phyloP scores from a whole-genome alignment of 176 grass and related monocot species.

The Calamus simplicifolius region DNA sequence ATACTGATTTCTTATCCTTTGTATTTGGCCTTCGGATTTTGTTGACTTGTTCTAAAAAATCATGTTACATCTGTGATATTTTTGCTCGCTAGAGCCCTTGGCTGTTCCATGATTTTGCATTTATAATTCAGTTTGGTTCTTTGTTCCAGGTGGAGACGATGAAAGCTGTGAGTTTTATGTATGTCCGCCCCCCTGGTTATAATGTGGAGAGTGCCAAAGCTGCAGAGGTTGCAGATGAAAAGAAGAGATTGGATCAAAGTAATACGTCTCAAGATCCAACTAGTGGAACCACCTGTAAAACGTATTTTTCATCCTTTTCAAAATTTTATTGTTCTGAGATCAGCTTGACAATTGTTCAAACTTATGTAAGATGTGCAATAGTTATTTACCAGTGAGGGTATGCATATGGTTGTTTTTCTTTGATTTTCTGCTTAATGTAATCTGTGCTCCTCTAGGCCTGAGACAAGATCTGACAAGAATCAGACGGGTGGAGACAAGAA shows the following conservation, averaged over 20 bases:
- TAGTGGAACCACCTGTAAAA: constrained; percentile 37
- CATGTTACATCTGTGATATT: no score
- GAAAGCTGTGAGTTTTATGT: constrained; percentile 99
- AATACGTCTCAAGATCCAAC: constrained; percentile 20
- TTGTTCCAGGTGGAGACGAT: constrained; percentile 64
- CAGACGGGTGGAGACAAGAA: constrained; percentile 46
- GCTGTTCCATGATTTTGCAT: no score
- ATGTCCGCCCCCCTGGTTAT: constrained; percentile 83
- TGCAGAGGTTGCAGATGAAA: constrained; percentile 75
- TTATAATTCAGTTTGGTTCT: neutral
- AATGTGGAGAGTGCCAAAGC: constrained; percentile 96
- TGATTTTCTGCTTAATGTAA: constrained; percentile 1
- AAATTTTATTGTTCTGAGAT: neutral
- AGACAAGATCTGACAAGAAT: constrained; percentile 29
- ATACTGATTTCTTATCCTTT: no score
- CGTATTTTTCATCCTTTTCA: constrained; percentile 32
- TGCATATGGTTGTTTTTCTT: neutral
- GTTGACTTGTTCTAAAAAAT: no score
- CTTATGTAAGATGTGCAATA: neutral
- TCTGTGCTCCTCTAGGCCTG: constrained; percentile 26
- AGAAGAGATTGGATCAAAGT: constrained; percentile 50
- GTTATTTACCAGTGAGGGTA: neutral
- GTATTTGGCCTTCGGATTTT: no score
- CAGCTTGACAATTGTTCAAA: neutral
- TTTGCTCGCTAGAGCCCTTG: no score